Conservation (phyloP, 441 rosid genomes). For the Gossypium davidsonii region DNA sequence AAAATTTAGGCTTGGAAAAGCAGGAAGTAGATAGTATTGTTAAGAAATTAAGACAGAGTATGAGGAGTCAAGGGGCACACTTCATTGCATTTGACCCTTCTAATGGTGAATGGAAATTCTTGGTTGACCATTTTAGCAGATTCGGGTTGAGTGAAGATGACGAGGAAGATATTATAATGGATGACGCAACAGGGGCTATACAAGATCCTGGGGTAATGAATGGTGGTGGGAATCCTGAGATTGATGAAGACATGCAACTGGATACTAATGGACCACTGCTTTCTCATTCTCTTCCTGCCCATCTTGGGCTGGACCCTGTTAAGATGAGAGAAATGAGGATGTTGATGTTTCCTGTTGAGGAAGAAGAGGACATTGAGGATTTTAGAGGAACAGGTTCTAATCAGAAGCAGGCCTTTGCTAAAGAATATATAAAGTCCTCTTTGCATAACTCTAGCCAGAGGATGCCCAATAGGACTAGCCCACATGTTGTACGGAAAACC, state of each 20-base stretch:
- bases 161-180: slow-evolving; percentile 77
- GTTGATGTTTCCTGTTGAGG: slow-evolving; percentile 63
- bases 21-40: slow-evolving; percentile 27
- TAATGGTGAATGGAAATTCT: slow-evolving; percentile 70
- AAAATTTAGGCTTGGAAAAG: slow-evolving; percentile 22
- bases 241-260: slow-evolving; percentile 37
- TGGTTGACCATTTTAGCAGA: slow-evolving; percentile 83
- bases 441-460: slow-evolving; percentile 40
- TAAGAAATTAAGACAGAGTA: slow-evolving; percentile 39
- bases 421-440: slow-evolving; percentile 41
- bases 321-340: slow-evolving; percentile 83
- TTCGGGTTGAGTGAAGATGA: slow-evolving; percentile 91
- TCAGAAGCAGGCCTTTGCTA: slow-evolving; percentile 34
- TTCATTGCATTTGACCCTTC: slow-evolving; percentile 59
- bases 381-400: slow-evolving; percentile 28
- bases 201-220: slow-evolving; percentile 36
- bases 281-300: slow-evolving; percentile 94
- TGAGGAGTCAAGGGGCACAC: slow-evolving; percentile 68
- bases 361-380: slow-evolving; percentile 48
- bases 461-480: slow-evolving; percentile 41
- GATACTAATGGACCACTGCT: slow-evolving; percentile 52
- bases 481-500: slow-evolving; percentile 47
- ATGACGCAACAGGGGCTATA: slow-evolving; percentile 38
- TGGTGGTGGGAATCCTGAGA: slow-evolving; percentile 37
- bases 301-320: slow-evolving; percentile 83